Conservation (phyloP, 2,329 filamentous ascomycete species). For the Sclerotinia minor region DNA sequence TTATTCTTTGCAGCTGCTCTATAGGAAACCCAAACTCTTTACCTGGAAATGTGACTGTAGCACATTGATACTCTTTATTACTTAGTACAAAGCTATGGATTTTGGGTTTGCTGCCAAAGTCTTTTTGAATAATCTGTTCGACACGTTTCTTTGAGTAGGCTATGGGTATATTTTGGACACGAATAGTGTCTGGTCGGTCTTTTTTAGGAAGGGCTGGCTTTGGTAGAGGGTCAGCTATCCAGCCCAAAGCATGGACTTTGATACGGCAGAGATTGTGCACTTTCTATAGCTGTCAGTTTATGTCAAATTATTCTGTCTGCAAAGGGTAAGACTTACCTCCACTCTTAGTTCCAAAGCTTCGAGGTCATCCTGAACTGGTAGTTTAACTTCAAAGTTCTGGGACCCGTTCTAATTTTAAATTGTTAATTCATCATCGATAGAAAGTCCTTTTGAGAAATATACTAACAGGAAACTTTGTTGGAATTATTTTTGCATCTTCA, state of each 20-base stretch:
- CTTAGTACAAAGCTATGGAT: conserved; percentile 16
- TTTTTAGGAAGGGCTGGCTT: background rate
- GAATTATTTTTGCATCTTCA: background rate
- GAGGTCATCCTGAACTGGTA: background rate
- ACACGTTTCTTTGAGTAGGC: background rate
- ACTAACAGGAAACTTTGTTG: background rate
- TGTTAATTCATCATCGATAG: background rate
- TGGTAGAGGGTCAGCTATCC: background rate
- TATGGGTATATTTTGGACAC: conserved; percentile 18
- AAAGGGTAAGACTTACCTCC: background rate
- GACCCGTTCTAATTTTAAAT: background rate
- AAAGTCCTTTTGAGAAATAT: too few relatives aligned
- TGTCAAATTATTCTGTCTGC: background rate
- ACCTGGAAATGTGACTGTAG: conserved; percentile 16
- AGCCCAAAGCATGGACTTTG: background rate
- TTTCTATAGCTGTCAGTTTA: background rate
- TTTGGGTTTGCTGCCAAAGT: conserved; percentile 1
- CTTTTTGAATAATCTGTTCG: background rate
- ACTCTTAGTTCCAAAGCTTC: background rate
- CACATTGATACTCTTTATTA: background rate
- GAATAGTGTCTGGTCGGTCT: conserved; percentile 21
- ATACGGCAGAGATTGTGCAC: conserved; percentile 10
- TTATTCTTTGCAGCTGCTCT: background rate
- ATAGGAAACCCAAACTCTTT: conserved; percentile 5
- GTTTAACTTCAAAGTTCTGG: background rate